Conservation (phyloP, 345 rosid genomes). For the Salix viminalis region DNA sequence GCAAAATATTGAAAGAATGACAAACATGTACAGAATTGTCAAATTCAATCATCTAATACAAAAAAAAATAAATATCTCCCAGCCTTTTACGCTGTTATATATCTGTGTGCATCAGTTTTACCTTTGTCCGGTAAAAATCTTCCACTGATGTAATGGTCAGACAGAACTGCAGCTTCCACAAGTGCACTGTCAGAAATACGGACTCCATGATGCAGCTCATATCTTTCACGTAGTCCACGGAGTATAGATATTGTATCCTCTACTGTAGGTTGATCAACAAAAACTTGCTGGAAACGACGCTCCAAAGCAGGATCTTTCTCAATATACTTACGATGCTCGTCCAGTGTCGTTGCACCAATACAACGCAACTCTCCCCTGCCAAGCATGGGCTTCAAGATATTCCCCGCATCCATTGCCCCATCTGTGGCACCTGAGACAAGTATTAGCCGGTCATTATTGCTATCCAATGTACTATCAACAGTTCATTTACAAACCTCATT, state of each 20-base stretch:
- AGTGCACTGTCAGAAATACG: constrained; percentile 96
- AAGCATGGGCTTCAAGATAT: constrained; percentile 96
- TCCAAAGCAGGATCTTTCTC: constrained; percentile 99
- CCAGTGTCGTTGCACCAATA: constrained; percentile 95
- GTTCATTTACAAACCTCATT: background rate
- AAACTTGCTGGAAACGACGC: constrained; percentile 98
- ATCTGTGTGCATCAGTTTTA: constrained; percentile 14
- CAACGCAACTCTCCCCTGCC: constrained; percentile 97
- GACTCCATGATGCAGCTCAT: constrained; percentile 98
- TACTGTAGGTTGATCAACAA: constrained; percentile 93
- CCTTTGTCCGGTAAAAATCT: constrained; percentile 99
- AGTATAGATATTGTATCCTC: constrained; percentile 90
- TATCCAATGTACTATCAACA: background rate
- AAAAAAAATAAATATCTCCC: background rate
- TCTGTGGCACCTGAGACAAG: constrained; percentile 83
- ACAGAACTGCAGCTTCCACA: constrained; percentile 93
- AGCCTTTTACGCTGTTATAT: background rate
- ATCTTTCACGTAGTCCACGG: constrained; percentile 94
- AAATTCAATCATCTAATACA: background rate
- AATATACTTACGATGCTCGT: constrained; percentile 91
- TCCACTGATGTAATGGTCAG: constrained; percentile 97
- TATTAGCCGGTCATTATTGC: background rate
- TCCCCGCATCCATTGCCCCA: constrained; percentile 99
- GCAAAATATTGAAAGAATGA: background rate
- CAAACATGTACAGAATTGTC: background rate